phyloP scores from a whole-genome alignment of 768 basidiomycete genomes.

The Russula olivacea region DNA sequence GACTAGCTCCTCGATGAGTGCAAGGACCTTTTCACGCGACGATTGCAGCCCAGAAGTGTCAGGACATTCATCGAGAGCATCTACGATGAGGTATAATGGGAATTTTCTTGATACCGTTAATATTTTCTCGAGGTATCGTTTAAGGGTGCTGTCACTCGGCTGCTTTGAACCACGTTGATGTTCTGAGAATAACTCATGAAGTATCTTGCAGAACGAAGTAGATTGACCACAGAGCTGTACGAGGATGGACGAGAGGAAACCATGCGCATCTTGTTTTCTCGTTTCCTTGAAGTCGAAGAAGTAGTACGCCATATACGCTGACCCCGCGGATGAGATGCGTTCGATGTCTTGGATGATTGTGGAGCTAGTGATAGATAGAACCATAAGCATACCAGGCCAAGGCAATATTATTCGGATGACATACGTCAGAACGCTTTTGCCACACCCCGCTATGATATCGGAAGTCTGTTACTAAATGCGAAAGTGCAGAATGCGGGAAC shows the following conservation, averaged over 20 bases:
- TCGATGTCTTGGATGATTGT: background rate
- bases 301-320: background rate
- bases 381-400: background rate
- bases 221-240: background rate
- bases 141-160: background rate
- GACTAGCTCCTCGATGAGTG: background rate
- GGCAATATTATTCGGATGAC: background rate
- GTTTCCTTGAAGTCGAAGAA: conserved; percentile 1
- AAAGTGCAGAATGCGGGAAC: background rate
- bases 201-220: background rate
- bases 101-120: too few relatives aligned
- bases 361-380: background rate
- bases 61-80: background rate
- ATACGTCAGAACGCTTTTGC: background rate
- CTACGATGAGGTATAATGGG: background rate
- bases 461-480: background rate
- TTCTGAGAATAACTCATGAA: background rate
- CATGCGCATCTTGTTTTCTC: background rate
- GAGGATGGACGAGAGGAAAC: background rate
- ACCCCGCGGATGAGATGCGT: too few relatives aligned
- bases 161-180: background rate
- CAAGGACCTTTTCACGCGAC: background rate
- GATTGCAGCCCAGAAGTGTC: background rate
- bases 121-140: background rate
- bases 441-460: background rate